Evolutionary conservation across 1,284 basidiomycete species (phyloP).

Genomic region (Abortiporus biennis): DNA sequence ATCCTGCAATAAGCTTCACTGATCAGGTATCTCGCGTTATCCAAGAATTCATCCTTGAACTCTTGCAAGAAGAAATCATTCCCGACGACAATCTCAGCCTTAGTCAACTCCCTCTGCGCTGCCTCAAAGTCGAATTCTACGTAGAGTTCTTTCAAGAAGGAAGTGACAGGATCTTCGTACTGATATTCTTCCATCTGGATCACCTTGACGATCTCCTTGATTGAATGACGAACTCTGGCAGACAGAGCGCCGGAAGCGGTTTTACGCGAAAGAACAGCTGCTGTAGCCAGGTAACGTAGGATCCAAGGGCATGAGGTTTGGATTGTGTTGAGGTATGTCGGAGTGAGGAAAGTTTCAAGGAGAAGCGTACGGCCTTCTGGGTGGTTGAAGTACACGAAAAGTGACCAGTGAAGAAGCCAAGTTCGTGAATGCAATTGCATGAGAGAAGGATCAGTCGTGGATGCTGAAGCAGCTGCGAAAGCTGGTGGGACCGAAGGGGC

Average conservation of each 20-base stretch:
- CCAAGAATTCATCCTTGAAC: conserved; percentile 90
- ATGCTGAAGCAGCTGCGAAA: conserved; percentile 12
- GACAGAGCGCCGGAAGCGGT: conserved; percentile 46
- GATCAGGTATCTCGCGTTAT: conserved; percentile 92
- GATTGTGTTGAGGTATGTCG: conserved; percentile 96
- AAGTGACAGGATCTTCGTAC: conserved; percentile 90
- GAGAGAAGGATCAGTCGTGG: conserved; percentile 52
- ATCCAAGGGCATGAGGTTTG: conserved; percentile 96
- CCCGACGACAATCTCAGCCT: conserved; percentile 79
- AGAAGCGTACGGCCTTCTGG: conserved; percentile 88
- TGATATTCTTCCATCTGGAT: conserved; percentile 94
- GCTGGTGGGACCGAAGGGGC: conserved; percentile 38
- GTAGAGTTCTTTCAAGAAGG: conserved; percentile 91
- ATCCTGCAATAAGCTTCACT: conserved; percentile 98
- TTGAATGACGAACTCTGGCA: conserved; percentile 74
- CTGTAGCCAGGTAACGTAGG: conserved; percentile 90
- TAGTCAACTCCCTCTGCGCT: conserved; percentile 77
- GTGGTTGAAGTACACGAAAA: conserved; percentile 99
- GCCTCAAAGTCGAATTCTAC: conserved; percentile 89
- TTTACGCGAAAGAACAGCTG: conserved; percentile 89
- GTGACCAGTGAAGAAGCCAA: conserved; percentile 97
- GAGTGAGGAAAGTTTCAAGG: conserved; percentile 93
- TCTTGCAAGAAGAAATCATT: conserved; percentile 94
- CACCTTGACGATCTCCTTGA: conserved; percentile 85
- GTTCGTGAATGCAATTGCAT: conserved; percentile 90